Base-by-base conservation (phyloP, 768 basidiomycete genomes). In the Lactarius tabidus region DNA sequence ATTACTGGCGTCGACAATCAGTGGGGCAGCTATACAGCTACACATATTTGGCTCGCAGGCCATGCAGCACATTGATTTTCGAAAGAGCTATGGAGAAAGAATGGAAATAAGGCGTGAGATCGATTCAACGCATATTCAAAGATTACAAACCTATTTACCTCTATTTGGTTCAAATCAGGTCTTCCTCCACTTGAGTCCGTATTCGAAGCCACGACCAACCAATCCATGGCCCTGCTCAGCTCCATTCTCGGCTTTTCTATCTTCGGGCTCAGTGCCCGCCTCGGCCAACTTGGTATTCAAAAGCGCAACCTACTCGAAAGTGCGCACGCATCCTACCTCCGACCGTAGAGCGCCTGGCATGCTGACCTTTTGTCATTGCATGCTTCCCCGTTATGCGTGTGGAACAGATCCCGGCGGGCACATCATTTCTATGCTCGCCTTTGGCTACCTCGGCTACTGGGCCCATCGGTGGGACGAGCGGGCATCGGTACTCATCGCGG, bases 281-380 rank as follows among this genome's bases (percentile, higher is more conserved):
- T 93, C 66, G 92, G 91, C 71, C 93, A 95, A 77, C 85, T 97
- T 28, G 89, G 88, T 60, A 89, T 97, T 71, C 89, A 93, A 76
- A 87, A 82, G 73, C 82, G 89, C 71, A 86, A 87, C 72, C 81
- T 95, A 65, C 84, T 90, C 76, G 82, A 86, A 54, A 92, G 94
- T 95, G 73, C 74, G 93, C 84, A 26, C 62, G 9, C 84, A 23
- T 62, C 51, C 15, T 33, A 57, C n/a, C 57, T 12, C 33, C 28
- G 12, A 7, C 29, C 20, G 6, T 20, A 23, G n/a, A n/a, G 9
- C 15, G 9, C 29, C 26, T 8, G 17, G 17, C 57, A 15, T 38
- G 28, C 62, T 29, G 35, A 31, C 35, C 17, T 23, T 14, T 8
- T 8, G 14, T 45, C 2, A 4, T 33, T 17, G 31, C n/a, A 35